Evolutionary conservation across 805 yeast genomes (phyloP).

Genomic region (Teunomyces atbi): DNA sequence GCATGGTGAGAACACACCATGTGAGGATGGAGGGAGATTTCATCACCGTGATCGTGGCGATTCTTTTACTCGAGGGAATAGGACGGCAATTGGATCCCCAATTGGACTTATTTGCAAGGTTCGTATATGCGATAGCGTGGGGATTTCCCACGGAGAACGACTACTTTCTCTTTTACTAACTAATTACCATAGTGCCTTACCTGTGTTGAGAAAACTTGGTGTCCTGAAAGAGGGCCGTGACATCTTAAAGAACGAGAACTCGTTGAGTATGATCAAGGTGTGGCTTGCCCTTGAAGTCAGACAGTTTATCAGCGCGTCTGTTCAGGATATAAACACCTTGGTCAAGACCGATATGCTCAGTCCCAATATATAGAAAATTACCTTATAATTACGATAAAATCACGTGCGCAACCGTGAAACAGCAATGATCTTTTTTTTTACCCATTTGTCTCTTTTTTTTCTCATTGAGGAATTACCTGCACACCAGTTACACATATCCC

Average conservation of each 20-base stretch:
- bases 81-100: slow-evolving; percentile 94
- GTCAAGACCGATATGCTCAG: slow-evolving; percentile 48
- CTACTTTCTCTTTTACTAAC: slow-evolving; percentile 17
- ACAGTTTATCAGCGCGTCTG: slow-evolving; percentile 78
- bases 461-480: not conserved
- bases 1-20: slow-evolving; percentile 92
- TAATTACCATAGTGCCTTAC: slow-evolving; percentile 57
- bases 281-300: slow-evolving; percentile 91
- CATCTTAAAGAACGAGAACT: slow-evolving; percentile 53
- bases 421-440: too few species aligned
- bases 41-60: slow-evolving; percentile 92
- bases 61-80: slow-evolving; percentile 86
- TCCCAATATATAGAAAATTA: slow-evolving; percentile 35
- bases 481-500: not conserved
- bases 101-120: slow-evolving; percentile 93
- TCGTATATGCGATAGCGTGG: slow-evolving; percentile 54
- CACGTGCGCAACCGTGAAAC: too few species aligned
- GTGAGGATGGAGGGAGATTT: slow-evolving; percentile 98
- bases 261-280: slow-evolving; percentile 80
- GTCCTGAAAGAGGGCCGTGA: slow-evolving; percentile 62
- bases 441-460: not conserved
- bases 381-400: not conserved
- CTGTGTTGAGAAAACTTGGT: slow-evolving; percentile 80
- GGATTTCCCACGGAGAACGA: slow-evolving; percentile 41
- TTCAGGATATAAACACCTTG: slow-evolving; percentile 58